Conservation (phyloP, 306 rosid genomes). For the Oemleria cerasiformis region DNA sequence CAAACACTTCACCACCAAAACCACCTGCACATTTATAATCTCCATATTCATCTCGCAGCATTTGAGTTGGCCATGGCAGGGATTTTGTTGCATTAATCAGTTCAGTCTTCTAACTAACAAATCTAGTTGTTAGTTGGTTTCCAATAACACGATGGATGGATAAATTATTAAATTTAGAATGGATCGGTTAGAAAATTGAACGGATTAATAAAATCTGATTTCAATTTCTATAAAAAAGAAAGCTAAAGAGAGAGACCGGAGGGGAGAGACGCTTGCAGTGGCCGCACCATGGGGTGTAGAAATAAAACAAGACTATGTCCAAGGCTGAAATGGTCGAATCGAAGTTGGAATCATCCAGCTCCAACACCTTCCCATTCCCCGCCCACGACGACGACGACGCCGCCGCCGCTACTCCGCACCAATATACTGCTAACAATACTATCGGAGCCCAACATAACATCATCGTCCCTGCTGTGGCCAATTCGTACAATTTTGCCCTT, state of each 20-base stretch:
- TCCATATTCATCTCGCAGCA: no score
- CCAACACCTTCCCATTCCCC: conserved; percentile 76
- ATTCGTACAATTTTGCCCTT: no score
- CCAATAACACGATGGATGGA: no score
- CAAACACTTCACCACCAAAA: no score
- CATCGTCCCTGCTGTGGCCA: background rate
- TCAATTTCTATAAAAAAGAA: background rate
- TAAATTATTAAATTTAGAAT: conserved; percentile 4
- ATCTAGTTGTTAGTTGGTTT: no score
- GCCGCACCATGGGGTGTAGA: conserved; percentile 98
- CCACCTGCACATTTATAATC: no score
- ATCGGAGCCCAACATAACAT: conserved; percentile 3
- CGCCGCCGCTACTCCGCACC: conserved; percentile 13
- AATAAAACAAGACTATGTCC: conserved; percentile 76
- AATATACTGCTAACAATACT: background rate
- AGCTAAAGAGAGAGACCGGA: conserved; percentile 48
- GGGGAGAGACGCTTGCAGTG: conserved; percentile 99
- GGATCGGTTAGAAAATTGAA: background rate
- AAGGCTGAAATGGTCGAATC: conserved; percentile 75
- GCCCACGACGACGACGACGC: conserved; percentile 39
- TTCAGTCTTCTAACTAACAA: no score
- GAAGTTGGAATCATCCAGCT: conserved; percentile 82
- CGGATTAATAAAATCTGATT: background rate
- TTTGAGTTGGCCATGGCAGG: no score
- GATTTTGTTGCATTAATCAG: no score